Evolutionary conservation across 1,284 basidiomycete genomes (phyloP).

Genomic region (Phellopilus nigrolimitatus): DNA sequence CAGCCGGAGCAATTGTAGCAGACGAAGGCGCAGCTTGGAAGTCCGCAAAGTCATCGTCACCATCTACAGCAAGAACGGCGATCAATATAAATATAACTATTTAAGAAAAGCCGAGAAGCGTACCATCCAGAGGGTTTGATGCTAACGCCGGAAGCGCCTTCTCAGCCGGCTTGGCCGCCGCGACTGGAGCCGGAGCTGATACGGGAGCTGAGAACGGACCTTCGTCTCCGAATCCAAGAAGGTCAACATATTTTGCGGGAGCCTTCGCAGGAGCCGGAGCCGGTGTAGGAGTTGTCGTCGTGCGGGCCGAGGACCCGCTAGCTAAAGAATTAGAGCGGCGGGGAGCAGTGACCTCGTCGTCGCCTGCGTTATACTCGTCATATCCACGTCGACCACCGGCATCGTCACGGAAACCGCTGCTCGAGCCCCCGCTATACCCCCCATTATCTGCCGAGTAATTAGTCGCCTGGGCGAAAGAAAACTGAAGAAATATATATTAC

Average conservation of each 20-base stretch:
- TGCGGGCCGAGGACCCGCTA: conserved; percentile 10
- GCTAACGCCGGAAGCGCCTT: conserved; percentile 54
- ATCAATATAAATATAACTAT: background rate
- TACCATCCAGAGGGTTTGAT: conserved; percentile 41
- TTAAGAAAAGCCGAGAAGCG: conserved; percentile 6
- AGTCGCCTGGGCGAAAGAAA: conserved; percentile 29
- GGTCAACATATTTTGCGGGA: conserved; percentile 30
- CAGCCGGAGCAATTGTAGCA: conserved; percentile 41
- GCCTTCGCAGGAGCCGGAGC: conserved; percentile 41
- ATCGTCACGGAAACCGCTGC: conserved; percentile 57
- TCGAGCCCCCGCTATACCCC: conserved; percentile 40
- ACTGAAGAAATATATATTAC: conserved; percentile 29
- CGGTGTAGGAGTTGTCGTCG: conserved; percentile 39
- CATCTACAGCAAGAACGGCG: no score
- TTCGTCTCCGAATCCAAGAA: conserved; percentile 69
- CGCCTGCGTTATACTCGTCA: conserved; percentile 97
- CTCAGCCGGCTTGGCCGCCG: conserved; percentile 39
- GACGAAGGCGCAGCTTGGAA: conserved; percentile 77
- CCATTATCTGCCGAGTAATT: conserved; percentile 26
- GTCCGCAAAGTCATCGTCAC: conserved; percentile 87
- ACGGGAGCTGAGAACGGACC: conserved; percentile 32
- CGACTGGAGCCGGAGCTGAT: conserved; percentile 28
- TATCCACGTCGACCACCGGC: conserved; percentile 50
- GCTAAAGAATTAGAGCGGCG: conserved; percentile 37
- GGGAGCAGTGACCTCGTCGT: conserved; percentile 68